Base-by-base conservation (phyloP, 805 yeast genomes). In the Yueomyces sinensis region DNA sequence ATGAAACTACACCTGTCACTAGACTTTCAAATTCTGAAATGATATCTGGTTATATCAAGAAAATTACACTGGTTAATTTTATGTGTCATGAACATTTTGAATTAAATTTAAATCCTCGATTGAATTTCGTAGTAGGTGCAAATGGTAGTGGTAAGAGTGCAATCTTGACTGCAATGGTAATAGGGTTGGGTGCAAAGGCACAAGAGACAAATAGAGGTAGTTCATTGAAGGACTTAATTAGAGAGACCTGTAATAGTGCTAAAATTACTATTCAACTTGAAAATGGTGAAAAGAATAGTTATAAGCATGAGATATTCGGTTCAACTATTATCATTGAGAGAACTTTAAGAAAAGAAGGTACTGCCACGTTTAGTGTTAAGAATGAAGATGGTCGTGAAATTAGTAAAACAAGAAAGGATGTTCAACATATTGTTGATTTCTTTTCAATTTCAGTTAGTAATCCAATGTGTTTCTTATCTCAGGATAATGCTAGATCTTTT, bases 81-180 rank as follows among this genome's bases (percentile, higher is more conserved):
- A 84, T 84, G 95, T 84, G 94, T 43, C 98, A 91, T 51, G 78
- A 74, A 32, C 72, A 82, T 36, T 82, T 91, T 47, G 75, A 74
- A 37, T 58, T 91, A 7, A 70, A 67, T 3, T 66, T 87, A 23
- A 91, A 91, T 2, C 86, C 89, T 0, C 72, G 76, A 35, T 65
- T 87, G 44, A 87, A 87, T 53, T 81, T 87, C 50, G 82, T 87
- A 37, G 78, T 82, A 28, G 97, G 97, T 16, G 66, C 79, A 37
- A 87, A 87, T 49, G 97, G 97, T 3, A 75, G 87, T 27, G 97
- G 97, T 22, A 87, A 87, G 50, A 72, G 83, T 50, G 94, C 96
- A 1, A 69, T 87, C 15, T 59, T 87, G 38, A 84, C 95, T 0
- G 95, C 94, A 1, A 74, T 87, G 2, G 74, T 87, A 6, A 77